These are phyloP conservation scores for Amanita muscaria DNA, from an alignment of 768 basidiomycete species.

Conservation along the genomic window DNA sequence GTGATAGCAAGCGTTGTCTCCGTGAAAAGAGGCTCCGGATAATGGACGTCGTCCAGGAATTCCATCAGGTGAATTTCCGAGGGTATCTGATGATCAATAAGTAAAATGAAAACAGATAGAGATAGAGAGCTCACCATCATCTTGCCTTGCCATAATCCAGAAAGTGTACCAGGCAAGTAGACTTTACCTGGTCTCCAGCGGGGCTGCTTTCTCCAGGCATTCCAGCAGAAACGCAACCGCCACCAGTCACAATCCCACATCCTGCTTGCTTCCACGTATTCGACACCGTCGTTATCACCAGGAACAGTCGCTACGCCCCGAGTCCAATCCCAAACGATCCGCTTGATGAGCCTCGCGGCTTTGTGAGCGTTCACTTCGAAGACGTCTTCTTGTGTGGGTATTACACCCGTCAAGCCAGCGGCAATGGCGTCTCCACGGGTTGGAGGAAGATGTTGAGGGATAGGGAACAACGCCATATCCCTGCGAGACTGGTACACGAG, in stretches of 20 bases:
- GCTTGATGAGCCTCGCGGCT: slow-evolving; percentile 21
- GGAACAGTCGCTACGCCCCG: slow-evolving; percentile 10
- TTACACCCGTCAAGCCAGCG: slow-evolving; percentile 16
- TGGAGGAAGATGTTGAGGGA: slow-evolving; percentile 31
- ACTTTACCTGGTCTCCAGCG: slow-evolving; percentile 22
- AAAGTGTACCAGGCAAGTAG: slow-evolving; percentile 44
- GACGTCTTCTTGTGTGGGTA: slow-evolving; percentile 52
- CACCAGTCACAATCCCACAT: slow-evolving; percentile 53
- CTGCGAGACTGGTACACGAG: slow-evolving; percentile 53
- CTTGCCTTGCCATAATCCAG: slow-evolving; percentile 55
- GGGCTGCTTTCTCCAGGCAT: slow-evolving; percentile 18
- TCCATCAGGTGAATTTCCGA: slow-evolving; percentile 2
- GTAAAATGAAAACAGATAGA: background rate
- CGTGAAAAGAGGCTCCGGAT: slow-evolving; percentile 19
- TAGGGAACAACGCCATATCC: slow-evolving; percentile 36
- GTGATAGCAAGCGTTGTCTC: slow-evolving; percentile 27
- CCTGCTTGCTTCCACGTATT: slow-evolving; percentile 24
- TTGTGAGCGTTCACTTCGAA: slow-evolving; percentile 42
- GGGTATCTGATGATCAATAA: slow-evolving; percentile 1
- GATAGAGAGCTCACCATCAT: slow-evolving; percentile 40
- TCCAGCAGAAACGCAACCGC: slow-evolving; percentile 38
- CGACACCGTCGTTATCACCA: slow-evolving; percentile 11
- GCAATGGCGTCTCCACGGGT: slow-evolving; percentile 20
- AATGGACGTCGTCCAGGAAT: slow-evolving; percentile 11
- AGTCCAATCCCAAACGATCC: slow-evolving; percentile 22